Conservation (phyloP, 148 eudicot species). For the Vaccinium macrocarpon region DNA sequence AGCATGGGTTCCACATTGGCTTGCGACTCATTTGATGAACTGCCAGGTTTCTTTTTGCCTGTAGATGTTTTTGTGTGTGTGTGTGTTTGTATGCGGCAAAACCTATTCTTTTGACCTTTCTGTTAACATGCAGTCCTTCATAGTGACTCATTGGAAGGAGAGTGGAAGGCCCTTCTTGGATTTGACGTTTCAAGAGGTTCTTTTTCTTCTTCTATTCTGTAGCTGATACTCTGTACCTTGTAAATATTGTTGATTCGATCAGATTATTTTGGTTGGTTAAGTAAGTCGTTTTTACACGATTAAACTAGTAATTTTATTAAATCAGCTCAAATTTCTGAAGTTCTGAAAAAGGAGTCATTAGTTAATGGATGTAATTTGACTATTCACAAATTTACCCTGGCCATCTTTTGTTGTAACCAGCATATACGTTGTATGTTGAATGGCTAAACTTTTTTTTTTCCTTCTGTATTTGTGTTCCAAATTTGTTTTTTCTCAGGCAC, state of each 20-base stretch:
- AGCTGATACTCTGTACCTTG: not conserved
- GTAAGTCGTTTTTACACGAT: not conserved
- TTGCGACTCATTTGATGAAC: constrained; percentile 40
- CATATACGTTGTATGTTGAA: not conserved
- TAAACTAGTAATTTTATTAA: not conserved
- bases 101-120: not conserved
- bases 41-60: constrained; percentile 39
- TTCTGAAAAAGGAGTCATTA: not conserved
- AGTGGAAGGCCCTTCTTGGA: constrained; percentile 65
- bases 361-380: not conserved
- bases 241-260: not conserved
- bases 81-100: not conserved
- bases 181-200: constrained; percentile 47
- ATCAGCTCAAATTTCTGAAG: not conserved
- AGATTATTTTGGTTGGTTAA: not conserved
- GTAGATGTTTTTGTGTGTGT: not conserved
- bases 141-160: constrained; percentile 59
- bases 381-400: not conserved
- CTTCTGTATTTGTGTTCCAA: not conserved
- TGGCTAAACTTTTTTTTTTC: not conserved
- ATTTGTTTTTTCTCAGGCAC: constrained; percentile 25
- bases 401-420: not conserved
- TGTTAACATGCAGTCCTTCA: constrained; percentile 41
- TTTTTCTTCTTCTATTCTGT: constrained; percentile 2
- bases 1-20: constrained; percentile 70